A percentile compares a stretch with the other conserved stretches of the same genome.
Conservation (phyloP, 768 basidiomycete genomes). For the Candolleomyces eurysporus region DNA sequence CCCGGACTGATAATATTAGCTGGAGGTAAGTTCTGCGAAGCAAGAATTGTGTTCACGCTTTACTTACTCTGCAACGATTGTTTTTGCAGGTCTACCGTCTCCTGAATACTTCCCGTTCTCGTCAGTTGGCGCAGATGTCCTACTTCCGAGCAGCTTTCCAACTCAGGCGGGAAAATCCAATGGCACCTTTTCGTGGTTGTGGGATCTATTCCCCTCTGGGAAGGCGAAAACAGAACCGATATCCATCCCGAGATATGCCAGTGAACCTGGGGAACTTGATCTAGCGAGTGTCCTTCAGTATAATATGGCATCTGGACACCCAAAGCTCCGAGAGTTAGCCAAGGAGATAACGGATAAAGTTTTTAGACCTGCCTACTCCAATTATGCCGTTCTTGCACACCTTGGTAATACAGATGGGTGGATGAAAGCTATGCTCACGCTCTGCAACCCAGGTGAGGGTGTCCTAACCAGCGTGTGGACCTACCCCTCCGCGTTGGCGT, state of each 20-base stretch:
- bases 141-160: slow-evolving; percentile 31
- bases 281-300: slow-evolving; percentile 73
- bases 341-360: slow-evolving; percentile 53
- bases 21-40: slow-evolving; percentile 71
- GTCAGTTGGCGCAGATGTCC: slow-evolving; percentile 36
- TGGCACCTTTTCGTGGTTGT: slow-evolving; percentile 51
- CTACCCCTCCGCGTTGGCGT: slow-evolving; percentile 55
- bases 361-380: slow-evolving; percentile 57
- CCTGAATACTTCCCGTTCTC: slow-evolving; percentile 70
- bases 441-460: slow-evolving; percentile 66
- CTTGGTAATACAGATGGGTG: slow-evolving; percentile 77
- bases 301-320: slow-evolving; percentile 49
- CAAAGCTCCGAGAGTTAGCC: slow-evolving; percentile 56
- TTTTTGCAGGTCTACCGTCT: slow-evolving; percentile 53
- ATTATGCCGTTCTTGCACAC: slow-evolving; percentile 57
- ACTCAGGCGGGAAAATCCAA: slow-evolving; percentile 14
- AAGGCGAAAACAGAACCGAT: slow-evolving; percentile 47
- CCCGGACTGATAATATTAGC: slow-evolving; percentile 60
- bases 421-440: slow-evolving; percentile 53
- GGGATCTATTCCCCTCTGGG: slow-evolving; percentile 45
- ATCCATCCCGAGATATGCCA: slow-evolving; percentile 63
- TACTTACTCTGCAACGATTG: too few relatives aligned
- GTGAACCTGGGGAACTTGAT: slow-evolving; percentile 47
- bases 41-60: too few relatives aligned
- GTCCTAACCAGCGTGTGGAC: slow-evolving; percentile 69